Percentiles rank a stretch among this genome's conserved stretches.
phyloP scores from a whole-genome alignment of 139 green algal genomes.

The Ettlia oleoabundans region DNA sequence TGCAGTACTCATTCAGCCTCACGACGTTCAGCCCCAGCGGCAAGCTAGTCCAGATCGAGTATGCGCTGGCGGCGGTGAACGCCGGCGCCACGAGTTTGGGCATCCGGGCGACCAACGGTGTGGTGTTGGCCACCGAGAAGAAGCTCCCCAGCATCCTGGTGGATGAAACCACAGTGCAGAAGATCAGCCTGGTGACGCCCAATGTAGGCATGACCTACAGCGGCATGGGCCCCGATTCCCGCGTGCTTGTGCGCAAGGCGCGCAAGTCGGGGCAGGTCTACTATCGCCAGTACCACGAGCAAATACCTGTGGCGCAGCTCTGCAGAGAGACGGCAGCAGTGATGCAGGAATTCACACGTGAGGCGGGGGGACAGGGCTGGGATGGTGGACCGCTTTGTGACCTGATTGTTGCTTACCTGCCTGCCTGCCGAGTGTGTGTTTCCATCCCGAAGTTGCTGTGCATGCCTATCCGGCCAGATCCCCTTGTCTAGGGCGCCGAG shows the following conservation, averaged over 20 bases:
- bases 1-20: slow-evolving; percentile 94
- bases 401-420: not conserved
- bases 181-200: slow-evolving; percentile 90
- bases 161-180: slow-evolving; percentile 91
- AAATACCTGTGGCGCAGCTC: slow-evolving; percentile 97
- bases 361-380: slow-evolving; percentile 23
- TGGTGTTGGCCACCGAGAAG: slow-evolving; percentile 99
- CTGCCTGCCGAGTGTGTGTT: not conserved
- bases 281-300: slow-evolving; percentile 93
- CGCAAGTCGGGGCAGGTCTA: slow-evolving; percentile 90
- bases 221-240: slow-evolving; percentile 98
- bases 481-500: slow-evolving; percentile 3
- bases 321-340: slow-evolving; percentile 95
- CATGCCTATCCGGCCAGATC: not conserved
- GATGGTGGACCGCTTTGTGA: not conserved
- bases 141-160: slow-evolving; percentile 93
- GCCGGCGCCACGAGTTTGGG: slow-evolving; percentile 94
- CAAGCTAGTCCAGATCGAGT: slow-evolving; percentile 99
- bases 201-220: slow-evolving; percentile 97
- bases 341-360: slow-evolving; percentile 99
- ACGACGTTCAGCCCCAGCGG: slow-evolving; percentile 99
- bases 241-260: slow-evolving; percentile 94
- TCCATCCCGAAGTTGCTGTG: too few species aligned
- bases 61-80: slow-evolving; percentile 95
- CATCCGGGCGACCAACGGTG: slow-evolving; percentile 96